Evolutionary conservation across 2,329 filamentous ascomycete species (phyloP).

Genomic region (Xylariomycetidae sp.): DNA sequence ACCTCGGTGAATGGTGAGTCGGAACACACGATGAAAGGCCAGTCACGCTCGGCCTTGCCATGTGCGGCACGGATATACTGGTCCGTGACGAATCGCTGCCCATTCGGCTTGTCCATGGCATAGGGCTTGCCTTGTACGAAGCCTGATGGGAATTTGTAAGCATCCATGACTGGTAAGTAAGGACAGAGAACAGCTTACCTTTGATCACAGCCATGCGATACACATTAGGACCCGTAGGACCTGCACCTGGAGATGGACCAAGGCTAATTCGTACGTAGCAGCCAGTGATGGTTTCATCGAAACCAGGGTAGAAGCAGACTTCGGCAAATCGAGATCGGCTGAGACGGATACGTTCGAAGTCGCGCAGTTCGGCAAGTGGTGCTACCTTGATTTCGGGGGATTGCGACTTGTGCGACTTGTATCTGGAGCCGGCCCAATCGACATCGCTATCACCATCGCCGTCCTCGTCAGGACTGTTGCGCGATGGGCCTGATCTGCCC

Average conservation of each 20-base stretch:
- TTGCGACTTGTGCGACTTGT: conserved; percentile 40
- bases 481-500: conserved; percentile 36
- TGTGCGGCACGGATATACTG: conserved; percentile 78
- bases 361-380: conserved; percentile 65
- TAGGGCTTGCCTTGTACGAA: conserved; percentile 79
- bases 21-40: conserved; percentile 86
- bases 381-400: conserved; percentile 58
- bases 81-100: conserved; percentile 74
- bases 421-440: conserved; percentile 61
- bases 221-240: conserved; percentile 60
- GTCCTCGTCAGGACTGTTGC: conserved; percentile 43
- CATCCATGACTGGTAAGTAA: background rate
- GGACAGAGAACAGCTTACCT: conserved; percentile 49
- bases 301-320: conserved; percentile 89
- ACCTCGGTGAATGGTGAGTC: conserved; percentile 81
- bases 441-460: conserved; percentile 71
- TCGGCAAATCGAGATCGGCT: conserved; percentile 82
- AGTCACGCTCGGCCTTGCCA: conserved; percentile 76
- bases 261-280: conserved; percentile 84
- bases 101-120: conserved; percentile 67
- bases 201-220: conserved; percentile 90
- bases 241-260: conserved; percentile 63
- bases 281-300: conserved; percentile 73
- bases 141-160: conserved; percentile 41
- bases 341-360: conserved; percentile 78